Evolutionary conservation across 1,284 basidiomycete genomes (phyloP), one percentile per base, ranked within the genome.

Genomic region (Melampsora americana): DNA sequence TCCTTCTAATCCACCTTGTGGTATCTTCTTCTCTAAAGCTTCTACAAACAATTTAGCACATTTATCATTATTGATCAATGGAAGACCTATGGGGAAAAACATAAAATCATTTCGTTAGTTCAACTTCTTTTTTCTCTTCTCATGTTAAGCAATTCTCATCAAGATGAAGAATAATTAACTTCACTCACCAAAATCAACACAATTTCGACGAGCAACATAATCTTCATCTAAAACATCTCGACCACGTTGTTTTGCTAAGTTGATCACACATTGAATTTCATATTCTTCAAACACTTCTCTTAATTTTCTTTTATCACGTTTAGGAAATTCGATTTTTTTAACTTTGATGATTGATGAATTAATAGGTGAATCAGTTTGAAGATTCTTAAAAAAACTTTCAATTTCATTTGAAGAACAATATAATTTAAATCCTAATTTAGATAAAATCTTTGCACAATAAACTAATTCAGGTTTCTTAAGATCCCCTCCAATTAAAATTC

Each of bases 241-340:
- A 39, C 90, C 95, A 18, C 95, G 89, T 78, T 88, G 86, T 81
- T 90, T 89, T 23, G 95, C 91, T 66, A 99, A 87, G 85, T 99
- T 98, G 85, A 99, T 89, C 62, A 99, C 95, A 77, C 90, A 91
- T 82, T 95, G 91, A 82, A 99, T 96, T 81, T 98, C 92, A 83
- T 92, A 91, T 83, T 96, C 92, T 83, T 97, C 93, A 80, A 84
- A 86, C 70, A 84, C 81, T 83, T 95, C 91, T 44, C 93, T 89
- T 44, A 98, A 86, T 84, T 93, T 95, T 77, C 95, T 87, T 87
- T 99, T 99, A 85, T 99, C 96, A 82, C 92, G 91, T 77, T 92
- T 91, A 12, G 96, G 96, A 89, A 99, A 97, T 84, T 93, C 89
- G 81, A 99, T 98, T 77, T 90, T 89, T 86, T 94, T 92, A 75